Evolutionary conservation across 2,329 filamentous ascomycete species (phyloP).

Genomic region (Botryotinia convoluta): DNA sequence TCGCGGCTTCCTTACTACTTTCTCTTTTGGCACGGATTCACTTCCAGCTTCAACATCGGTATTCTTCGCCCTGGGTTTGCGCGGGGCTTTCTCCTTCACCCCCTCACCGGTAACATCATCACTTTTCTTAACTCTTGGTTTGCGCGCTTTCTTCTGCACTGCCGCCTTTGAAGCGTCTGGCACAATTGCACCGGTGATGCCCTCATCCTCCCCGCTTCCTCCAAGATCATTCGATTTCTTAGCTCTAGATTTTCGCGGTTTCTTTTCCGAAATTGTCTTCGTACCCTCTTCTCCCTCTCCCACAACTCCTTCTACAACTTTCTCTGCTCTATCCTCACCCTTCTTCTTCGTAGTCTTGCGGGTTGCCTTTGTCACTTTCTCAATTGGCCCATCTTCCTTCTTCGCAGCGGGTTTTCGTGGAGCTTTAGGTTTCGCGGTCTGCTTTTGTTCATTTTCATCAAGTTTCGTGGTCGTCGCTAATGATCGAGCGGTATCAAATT

Average conservation of each 20-base stretch:
- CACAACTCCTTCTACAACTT: neutral
- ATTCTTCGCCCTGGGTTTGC: conserved; percentile 31
- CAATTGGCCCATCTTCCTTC: conserved; percentile 15
- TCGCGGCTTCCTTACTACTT: conserved; percentile 24
- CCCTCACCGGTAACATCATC: neutral
- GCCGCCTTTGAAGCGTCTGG: neutral
- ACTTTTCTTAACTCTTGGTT: conserved; percentile 30
- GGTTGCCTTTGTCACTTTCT: conserved; percentile 31
- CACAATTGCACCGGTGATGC: neutral
- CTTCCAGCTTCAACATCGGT: conserved; percentile 17
- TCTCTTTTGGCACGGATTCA: conserved; percentile 19
- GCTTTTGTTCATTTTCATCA: conserved; percentile 34
- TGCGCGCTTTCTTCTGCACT: conserved; percentile 29
- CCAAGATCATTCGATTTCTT: conserved; percentile 29
- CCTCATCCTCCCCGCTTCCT: neutral
- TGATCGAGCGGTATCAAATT: conserved; percentile 15
- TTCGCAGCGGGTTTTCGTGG: conserved; percentile 20
- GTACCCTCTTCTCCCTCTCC: conserved; percentile 18
- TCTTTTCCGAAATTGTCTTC: conserved; percentile 20
- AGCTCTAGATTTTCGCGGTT: conserved; percentile 24
- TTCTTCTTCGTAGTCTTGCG: conserved; percentile 25
- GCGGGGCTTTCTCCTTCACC: conserved; percentile 29
- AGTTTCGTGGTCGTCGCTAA: neutral
- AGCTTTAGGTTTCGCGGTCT: conserved; percentile 31
- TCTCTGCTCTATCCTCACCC: conserved; percentile 11